Base-by-base conservation (phyloP, 2,329 filamentous ascomycete genomes). In the Tolypocladium ophioglossoides region DNA sequence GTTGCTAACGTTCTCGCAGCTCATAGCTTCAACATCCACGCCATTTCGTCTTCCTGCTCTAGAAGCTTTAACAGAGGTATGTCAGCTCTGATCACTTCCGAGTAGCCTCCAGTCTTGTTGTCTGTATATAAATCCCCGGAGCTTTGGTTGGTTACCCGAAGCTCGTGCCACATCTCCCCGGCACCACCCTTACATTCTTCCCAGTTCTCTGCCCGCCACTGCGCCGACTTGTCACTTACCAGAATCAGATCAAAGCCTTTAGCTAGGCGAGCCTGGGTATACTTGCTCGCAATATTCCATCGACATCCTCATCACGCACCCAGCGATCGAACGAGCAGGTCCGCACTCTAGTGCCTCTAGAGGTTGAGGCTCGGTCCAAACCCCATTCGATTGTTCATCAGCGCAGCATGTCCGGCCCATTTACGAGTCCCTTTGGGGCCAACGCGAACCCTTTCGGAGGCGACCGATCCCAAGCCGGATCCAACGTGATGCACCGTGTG, bases 401-500 rank as follows among this genome's bases (percentile, higher is more conserved):
- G 41, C 54, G 65, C 70, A 70, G 61, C 61, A 91, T 91, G 87
- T 84, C 89, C 61, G 83, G 84, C 68, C 84, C 80, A 64, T 94
- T 95, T 72, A 87, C 86, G 55, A 90, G 88, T 70, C 82, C 84
- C 50, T 83, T 84, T 59, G 82, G 79, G 70, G 75, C 77, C 52
- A 82, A 82, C 62, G 77, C 76, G 70, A 94, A 91, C 71, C 89
- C 88, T 38, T 91, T 91, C 63, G 85, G 86, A 55, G 74, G 72
- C 59, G 54, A 61, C 30, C 58, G 57, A 46, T 40, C 59, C 75
- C 67, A 72, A 70, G 63, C 59, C 60, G 59, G 52, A 57, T 63
- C 63, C 34, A 69, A 71, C 57, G 57, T 64, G 46, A 76, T 78
- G 70, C 72, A 76, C 55, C 69, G 73, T 58, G 82, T 88, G 57